A percentile compares a stretch with the other conserved stretches of the same genome.
Conservation (phyloP, 345 rosid genomes). For the Populus deltoides region DNA sequence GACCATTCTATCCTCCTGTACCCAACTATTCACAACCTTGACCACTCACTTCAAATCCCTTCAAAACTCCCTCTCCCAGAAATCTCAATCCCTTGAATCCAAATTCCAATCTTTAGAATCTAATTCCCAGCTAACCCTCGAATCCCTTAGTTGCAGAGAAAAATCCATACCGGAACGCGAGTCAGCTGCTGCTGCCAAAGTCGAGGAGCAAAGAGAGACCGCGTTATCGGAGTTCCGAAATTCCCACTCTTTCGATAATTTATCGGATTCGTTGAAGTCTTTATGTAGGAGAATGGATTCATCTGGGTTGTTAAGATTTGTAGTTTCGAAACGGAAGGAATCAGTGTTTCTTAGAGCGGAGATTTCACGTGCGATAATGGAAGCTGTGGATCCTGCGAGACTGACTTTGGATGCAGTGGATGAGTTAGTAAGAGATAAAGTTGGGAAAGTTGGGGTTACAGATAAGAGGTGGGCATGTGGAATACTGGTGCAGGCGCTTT, state of each 20-base stretch:
- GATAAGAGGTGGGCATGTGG: slow-evolving; percentile 67
- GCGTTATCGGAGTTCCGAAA: slow-evolving; percentile 37
- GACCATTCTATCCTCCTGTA: slow-evolving; percentile 39
- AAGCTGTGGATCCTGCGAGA: slow-evolving; percentile 49
- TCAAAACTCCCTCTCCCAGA: slow-evolving; percentile 33
- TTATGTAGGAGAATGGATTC: slow-evolving; percentile 45
- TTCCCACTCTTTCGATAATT: neutral
- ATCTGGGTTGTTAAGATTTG: slow-evolving; percentile 32
- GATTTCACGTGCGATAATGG: slow-evolving; percentile 37
- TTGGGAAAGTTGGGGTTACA: slow-evolving; percentile 38
- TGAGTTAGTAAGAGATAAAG: slow-evolving; percentile 41
- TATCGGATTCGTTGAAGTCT: slow-evolving; percentile 36
- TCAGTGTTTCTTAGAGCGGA: slow-evolving; percentile 44
- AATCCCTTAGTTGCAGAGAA: slow-evolving; percentile 35
- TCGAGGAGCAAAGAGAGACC: slow-evolving; percentile 31
- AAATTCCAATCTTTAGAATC: slow-evolving; percentile 39
- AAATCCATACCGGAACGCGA: slow-evolving; percentile 43
- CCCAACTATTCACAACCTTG: slow-evolving; percentile 40
- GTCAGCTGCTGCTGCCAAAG: slow-evolving; percentile 27
- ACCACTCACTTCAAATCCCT: slow-evolving; percentile 44
- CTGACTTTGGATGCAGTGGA: slow-evolving; percentile 54
- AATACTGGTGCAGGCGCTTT: slow-evolving; percentile 48
- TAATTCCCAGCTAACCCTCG: slow-evolving; percentile 25
- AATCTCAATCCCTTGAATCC: slow-evolving; percentile 41
- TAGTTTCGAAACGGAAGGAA: slow-evolving; percentile 46